A percentile compares a stretch with the other conserved stretches of the same genome.
Evolutionary conservation across 2,329 filamentous ascomycete genomes (phyloP).

Genomic region (Botrytis byssoidea): DNA sequence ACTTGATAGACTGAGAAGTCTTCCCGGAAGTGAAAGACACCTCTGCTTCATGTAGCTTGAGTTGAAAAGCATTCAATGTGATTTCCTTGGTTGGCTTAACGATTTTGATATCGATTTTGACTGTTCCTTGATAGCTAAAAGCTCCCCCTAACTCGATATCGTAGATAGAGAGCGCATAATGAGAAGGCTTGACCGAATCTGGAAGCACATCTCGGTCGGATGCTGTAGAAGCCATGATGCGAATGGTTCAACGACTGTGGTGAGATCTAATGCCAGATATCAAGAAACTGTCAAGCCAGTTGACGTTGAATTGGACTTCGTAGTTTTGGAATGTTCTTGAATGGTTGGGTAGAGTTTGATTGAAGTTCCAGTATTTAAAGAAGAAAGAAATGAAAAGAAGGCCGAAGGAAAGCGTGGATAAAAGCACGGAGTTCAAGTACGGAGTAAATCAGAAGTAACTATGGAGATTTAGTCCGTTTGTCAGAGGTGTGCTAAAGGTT

Average conservation of each 20-base stretch:
- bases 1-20: conserved; percentile 53
- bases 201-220: conserved; percentile 62
- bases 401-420: conserved; percentile 5
- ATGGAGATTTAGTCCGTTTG: not conserved
- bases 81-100: conserved; percentile 71
- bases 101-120: conserved; percentile 76
- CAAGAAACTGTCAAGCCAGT: not conserved
- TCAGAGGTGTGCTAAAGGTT: conserved; percentile 5
- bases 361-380: not conserved
- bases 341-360: not conserved
- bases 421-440: not conserved
- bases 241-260: not conserved
- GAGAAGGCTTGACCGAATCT: conserved; percentile 69
- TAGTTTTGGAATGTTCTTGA: not conserved
- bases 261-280: not conserved
- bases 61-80: conserved; percentile 79
- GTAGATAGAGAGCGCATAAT: conserved; percentile 81
- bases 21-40: conserved; percentile 58
- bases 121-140: conserved; percentile 80
- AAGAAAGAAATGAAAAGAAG: conserved; percentile 4
- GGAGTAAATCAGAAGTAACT: not conserved
- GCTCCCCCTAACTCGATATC: conserved; percentile 69
- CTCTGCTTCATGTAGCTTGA: conserved; percentile 70
- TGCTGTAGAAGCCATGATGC: conserved; percentile 41
- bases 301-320: not conserved